Conservation (phyloP, 345 rosid genomes). For the Cardiospermum halicacabum region DNA sequence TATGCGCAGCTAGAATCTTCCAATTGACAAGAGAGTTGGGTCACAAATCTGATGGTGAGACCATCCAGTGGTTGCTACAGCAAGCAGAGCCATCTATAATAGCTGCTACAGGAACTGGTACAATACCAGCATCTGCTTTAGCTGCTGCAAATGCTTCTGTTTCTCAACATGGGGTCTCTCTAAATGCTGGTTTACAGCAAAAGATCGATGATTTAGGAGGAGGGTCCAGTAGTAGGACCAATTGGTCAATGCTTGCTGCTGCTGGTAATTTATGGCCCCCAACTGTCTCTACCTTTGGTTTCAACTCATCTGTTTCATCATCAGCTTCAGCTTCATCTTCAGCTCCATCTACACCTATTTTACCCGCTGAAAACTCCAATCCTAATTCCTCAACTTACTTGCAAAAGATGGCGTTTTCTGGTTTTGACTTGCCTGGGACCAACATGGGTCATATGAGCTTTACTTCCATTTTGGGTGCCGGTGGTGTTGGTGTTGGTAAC, state of each 20-base stretch:
- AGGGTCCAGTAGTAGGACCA: slow-evolving; percentile 57
- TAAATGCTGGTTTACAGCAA: slow-evolving; percentile 68
- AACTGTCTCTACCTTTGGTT: slow-evolving; percentile 56
- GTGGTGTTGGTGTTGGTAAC: slow-evolving; percentile 31
- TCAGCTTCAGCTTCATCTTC: slow-evolving; percentile 41
- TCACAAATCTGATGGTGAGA: slow-evolving; percentile 96
- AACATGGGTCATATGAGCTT: slow-evolving; percentile 73
- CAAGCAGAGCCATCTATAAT: slow-evolving; percentile 94
- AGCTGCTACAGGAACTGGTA: slow-evolving; percentile 89
- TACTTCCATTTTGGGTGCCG: slow-evolving; percentile 60
- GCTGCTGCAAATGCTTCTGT: slow-evolving; percentile 57
- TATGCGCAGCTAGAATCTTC: slow-evolving; percentile 95
- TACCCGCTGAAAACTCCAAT: slow-evolving; percentile 51
- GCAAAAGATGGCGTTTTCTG: slow-evolving; percentile 68
- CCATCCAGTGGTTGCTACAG: slow-evolving; percentile 92
- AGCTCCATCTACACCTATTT: slow-evolving; percentile 38
- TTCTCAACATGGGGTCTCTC: slow-evolving; percentile 56
- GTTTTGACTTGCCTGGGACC: slow-evolving; percentile 64
- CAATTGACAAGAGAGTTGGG: slow-evolving; percentile 96
- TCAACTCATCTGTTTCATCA: slow-evolving; percentile 41
- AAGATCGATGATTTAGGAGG: slow-evolving; percentile 60
- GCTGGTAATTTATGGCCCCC: slow-evolving; percentile 77
- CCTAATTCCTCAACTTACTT: slow-evolving; percentile 46
- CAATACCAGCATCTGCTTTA: slow-evolving; percentile 93
- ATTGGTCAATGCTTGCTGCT: slow-evolving; percentile 63